Evolutionary conservation across 225 moss, liverwort and hornwort genomes (phyloP).

Genomic region (Polytrichum formosum): DNA sequence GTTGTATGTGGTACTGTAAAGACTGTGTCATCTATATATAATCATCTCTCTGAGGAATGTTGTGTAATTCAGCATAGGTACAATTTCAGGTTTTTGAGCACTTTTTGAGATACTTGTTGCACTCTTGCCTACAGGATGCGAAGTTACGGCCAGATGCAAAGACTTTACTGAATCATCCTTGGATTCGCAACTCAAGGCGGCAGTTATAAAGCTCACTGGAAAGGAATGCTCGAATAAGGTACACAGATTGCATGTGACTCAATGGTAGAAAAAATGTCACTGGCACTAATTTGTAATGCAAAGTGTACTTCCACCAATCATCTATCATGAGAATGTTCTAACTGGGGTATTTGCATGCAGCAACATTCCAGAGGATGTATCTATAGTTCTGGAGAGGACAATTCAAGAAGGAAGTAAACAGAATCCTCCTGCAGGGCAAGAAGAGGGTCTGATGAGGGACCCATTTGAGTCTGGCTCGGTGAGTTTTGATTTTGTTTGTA

Average conservation of each 20-base stretch:
- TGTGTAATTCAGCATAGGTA: too few species aligned
- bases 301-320: background rate
- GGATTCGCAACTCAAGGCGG: conserved; percentile 88
- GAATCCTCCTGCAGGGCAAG: conserved; percentile 47
- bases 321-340: background rate
- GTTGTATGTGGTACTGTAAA: background rate
- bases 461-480: conserved; percentile 88
- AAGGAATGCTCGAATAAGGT: conserved; percentile 40
- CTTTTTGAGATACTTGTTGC: background rate
- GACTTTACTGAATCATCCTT: conserved; percentile 88
- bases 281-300: too few species aligned
- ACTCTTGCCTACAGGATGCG: conserved; percentile 64
- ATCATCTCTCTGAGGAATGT: too few species aligned
- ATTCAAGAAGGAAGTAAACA: conserved; percentile 74
- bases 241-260: conserved; percentile 7
- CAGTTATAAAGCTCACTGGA: conserved; percentile 64
- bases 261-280: background rate
- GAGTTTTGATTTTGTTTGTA: conserved; percentile 11
- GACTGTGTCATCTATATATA: too few species aligned
- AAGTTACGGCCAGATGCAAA: conserved; percentile 95
- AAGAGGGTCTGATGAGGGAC: conserved; percentile 70
- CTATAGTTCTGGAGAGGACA: conserved; percentile 68
- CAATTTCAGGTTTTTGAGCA: background rate
- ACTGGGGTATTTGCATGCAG: conserved; percentile 32
- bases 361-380: conserved; percentile 63